phyloP scores from a whole-genome alignment of 1,284 basidiomycete genomes.

The Marasmius oreades region DNA sequence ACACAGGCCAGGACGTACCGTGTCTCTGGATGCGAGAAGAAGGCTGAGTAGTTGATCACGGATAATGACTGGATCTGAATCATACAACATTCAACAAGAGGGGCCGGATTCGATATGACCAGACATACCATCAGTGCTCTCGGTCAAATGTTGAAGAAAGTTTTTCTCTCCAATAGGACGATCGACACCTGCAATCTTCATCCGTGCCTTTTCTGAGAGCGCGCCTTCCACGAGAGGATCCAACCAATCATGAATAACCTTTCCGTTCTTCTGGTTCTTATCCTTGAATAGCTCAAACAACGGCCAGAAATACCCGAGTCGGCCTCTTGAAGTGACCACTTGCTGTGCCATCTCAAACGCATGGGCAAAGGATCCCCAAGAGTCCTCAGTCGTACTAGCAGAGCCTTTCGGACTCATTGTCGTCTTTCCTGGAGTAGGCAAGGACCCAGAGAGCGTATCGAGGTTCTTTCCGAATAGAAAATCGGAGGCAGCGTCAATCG shows the following conservation, averaged over 20 bases:
- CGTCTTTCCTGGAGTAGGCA: constrained; percentile 47
- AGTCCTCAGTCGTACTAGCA: constrained; percentile 41
- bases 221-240: constrained; percentile 58
- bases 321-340: constrained; percentile 47
- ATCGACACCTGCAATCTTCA: constrained; percentile 34
- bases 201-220: constrained; percentile 41
- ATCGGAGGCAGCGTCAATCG: constrained; percentile 67
- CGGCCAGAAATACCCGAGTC: constrained; percentile 65
- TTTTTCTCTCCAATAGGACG: constrained; percentile 49
- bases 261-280: constrained; percentile 46
- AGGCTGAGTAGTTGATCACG: constrained; percentile 73
- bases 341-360: constrained; percentile 64
- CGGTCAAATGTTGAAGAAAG: constrained; percentile 64
- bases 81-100: constrained; percentile 3
- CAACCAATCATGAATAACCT: constrained; percentile 54
- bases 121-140: constrained; percentile 55
- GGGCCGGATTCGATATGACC: constrained; percentile 3
- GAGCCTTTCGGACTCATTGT: constrained; percentile 56
- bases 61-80: constrained; percentile 50
- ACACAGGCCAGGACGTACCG: constrained; percentile 36
- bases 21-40: constrained; percentile 68
- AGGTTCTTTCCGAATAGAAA: constrained; percentile 65
- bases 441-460: constrained; percentile 52
- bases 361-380: constrained; percentile 58
- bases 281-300: constrained; percentile 62